These are phyloP conservation scores for Quercus robur DNA, from an alignment of 306 rosid species.

Conservation along the genomic window DNA sequence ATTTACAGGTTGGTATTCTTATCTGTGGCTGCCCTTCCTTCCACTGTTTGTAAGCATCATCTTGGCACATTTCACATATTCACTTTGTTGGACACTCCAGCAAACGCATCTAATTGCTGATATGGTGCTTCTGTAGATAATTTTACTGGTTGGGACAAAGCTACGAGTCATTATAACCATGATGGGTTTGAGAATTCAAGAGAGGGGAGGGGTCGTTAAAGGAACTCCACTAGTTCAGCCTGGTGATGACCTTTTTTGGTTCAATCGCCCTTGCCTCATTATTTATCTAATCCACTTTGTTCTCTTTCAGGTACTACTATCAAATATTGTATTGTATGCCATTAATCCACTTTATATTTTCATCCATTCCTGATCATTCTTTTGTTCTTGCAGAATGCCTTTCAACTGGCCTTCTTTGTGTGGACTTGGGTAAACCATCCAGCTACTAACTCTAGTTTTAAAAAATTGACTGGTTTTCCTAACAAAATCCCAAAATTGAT, in stretches of 20 bases:
- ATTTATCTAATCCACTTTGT: slow-evolving; percentile 80
- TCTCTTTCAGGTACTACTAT: slow-evolving; percentile 64
- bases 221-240: slow-evolving; percentile 83
- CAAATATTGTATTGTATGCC: too few species aligned
- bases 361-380: neutral
- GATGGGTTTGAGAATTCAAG: slow-evolving; percentile 66
- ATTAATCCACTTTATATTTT: too few species aligned
- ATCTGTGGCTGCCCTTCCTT: slow-evolving; percentile 73
- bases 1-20: slow-evolving; percentile 58
- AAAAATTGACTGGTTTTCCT: too few species aligned
- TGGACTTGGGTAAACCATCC: slow-evolving; percentile 61
- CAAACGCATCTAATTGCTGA: neutral
- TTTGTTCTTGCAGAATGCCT: slow-evolving; percentile 58
- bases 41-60: slow-evolving; percentile 73
- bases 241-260: slow-evolving; percentile 84
- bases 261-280: slow-evolving; percentile 66
- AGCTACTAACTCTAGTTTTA: too few species aligned
- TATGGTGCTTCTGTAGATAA: slow-evolving; percentile 38
- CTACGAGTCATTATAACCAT: slow-evolving; percentile 77
- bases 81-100: too few species aligned
- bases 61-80: neutral
- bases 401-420: slow-evolving; percentile 72
- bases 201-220: slow-evolving; percentile 73
- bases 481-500: too few species aligned
- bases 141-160: slow-evolving; percentile 75